Base-by-base conservation (phyloP, 2,329 filamentous ascomycete species). In the Coniochaeta hoffmannii region DNA sequence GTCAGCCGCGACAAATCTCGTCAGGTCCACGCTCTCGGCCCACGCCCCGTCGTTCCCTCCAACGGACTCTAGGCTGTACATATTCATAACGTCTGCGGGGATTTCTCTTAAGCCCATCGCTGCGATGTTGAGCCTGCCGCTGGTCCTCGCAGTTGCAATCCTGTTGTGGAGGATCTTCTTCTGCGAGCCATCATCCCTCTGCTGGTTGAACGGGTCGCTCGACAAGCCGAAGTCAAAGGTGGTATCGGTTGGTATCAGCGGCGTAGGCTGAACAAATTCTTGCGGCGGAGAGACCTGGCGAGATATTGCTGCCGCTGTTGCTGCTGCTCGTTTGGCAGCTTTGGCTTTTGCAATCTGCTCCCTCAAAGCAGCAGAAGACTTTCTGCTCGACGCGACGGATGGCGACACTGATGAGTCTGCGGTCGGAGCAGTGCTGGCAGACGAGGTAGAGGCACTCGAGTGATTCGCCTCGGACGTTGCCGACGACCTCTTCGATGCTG, bases 321-420 rank as follows among this genome's bases (percentile, higher is more conserved):
- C 85, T 3, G 74, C 73, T 11, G 81, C 85, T 59, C 84, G 81
- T 56, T 83, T 87, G 2, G 90, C 89, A 2, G 91, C 91, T 66
- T 93, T 96, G 1, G 94, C 93, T 63, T 92, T 93, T 35, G 92
- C 90, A 59, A 97, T 97, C 54, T 94, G 92, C 53, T 97, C 90
- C 32, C 94, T 84, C 14, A 99, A 73, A 0, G 91, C 86, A 15
- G 81, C 76, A 0, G 93, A 97, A 0, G 91, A 91, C 63, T 89
- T 94, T 36, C 73, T 69, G 54, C 62, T 67, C 0, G 69, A 63
- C 34, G 63, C 59, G 19, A 49, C 61, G 0, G 67, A 54, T 3
- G 64, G 54, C 10, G 69, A 64, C 32, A 73, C 72, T 0, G 62
- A 57, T 8, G 70, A 72, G 35, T 73, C 69, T 14, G 63, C 60